Evolutionary conservation across 345 rosid species (phyloP).

Genomic region (Eucalyptus rudis): DNA sequence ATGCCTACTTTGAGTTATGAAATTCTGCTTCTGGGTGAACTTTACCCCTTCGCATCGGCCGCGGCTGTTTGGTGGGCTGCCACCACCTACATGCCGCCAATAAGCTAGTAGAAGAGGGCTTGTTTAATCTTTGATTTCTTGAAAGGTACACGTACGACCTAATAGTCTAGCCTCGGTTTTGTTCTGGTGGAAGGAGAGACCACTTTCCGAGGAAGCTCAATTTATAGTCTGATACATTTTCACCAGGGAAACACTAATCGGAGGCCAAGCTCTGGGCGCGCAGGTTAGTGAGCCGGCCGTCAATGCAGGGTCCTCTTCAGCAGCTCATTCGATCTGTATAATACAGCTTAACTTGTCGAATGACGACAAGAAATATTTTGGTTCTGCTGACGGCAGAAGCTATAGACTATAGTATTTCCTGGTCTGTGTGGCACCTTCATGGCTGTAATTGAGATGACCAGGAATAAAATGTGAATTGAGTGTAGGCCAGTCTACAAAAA

Average conservation of each 20-base stretch:
- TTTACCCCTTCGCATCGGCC: neutral
- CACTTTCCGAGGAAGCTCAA: neutral
- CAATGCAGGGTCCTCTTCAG: neutral
- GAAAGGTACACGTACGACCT: neutral
- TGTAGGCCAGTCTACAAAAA: neutral
- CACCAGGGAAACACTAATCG: no score
- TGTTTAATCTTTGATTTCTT: neutral
- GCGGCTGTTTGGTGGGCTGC: rapidly evolving
- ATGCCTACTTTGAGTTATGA: no score
- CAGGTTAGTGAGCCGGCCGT: no score
- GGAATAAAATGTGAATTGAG: neutral
- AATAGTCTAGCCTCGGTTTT: neutral
- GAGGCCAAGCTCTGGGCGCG: no score
- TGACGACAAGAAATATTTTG: no score
- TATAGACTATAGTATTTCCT: neutral
- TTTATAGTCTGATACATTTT: no score
- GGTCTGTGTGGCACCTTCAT: neutral
- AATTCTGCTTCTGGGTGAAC: no score
- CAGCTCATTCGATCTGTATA: neutral
- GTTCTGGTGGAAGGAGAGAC: neutral
- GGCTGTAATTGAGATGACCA: neutral
- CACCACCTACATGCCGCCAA: neutral
- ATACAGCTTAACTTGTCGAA: no score
- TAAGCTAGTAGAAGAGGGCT: neutral
- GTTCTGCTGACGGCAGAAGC: neutral